A percentile compares a stretch with the other conserved stretches of the same genome.
Evolutionary conservation across 345 rosid genomes (phyloP).

Genomic region (Erodium maritimum): DNA sequence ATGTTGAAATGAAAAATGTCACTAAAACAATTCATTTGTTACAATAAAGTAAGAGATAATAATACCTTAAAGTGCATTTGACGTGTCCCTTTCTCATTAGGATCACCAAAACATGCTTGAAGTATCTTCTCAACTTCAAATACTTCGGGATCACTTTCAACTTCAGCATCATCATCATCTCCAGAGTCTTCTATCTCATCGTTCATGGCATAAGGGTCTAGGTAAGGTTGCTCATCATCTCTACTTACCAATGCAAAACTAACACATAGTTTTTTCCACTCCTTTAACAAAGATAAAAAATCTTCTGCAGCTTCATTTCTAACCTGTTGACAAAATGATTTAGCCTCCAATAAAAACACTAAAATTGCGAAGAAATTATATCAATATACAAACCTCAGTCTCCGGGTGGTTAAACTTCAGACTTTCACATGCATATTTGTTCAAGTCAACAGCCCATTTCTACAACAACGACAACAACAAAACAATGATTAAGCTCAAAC

Average conservation of each 20-base stretch:
- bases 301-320: slow-evolving; percentile 56
- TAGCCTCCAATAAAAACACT: background rate
- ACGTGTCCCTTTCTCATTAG: slow-evolving; percentile 17
- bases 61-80: slow-evolving; percentile 48
- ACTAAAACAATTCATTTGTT: background rate
- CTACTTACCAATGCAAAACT: slow-evolving; percentile 26
- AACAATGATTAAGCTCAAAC: background rate
- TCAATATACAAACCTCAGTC: slow-evolving; percentile 29
- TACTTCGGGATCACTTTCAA: slow-evolving; percentile 21
- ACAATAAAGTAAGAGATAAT: background rate
- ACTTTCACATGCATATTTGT: slow-evolving; percentile 43
- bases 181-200: slow-evolving; percentile 14
- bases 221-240: slow-evolving; percentile 12
- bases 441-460: slow-evolving; percentile 78
- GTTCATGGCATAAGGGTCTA: slow-evolving; percentile 10
- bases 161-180: slow-evolving; percentile 11
- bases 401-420: slow-evolving; percentile 48
- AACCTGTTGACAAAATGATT: slow-evolving; percentile 28
- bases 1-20: background rate
- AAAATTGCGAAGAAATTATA: background rate
- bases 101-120: slow-evolving; percentile 42
- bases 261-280: slow-evolving; percentile 49
- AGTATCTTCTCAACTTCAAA: slow-evolving; percentile 47
- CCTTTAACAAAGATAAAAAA: slow-evolving; percentile 38
- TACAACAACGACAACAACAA: slow-evolving; percentile 21